phyloP scores from a whole-genome alignment of 2,329 filamentous ascomycete genomes.

The Trichoderma endophyticum region DNA sequence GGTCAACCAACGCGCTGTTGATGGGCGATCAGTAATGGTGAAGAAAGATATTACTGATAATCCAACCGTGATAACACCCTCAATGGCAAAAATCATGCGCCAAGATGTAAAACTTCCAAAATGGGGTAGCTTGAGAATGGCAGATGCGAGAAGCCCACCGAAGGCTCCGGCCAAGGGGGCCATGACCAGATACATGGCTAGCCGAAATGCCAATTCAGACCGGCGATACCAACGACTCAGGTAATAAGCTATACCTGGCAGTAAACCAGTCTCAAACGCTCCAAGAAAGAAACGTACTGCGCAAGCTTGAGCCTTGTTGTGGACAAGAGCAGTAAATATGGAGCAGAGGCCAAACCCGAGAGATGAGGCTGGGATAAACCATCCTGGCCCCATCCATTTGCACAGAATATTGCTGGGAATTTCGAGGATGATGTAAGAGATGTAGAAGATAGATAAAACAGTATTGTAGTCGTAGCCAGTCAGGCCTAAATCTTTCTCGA shows the following conservation, averaged over 20 bases:
- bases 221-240: background rate
- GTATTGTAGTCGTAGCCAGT: background rate
- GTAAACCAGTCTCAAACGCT: background rate
- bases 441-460: background rate
- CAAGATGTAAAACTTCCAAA: constrained; percentile 57
- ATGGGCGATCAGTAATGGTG: constrained; percentile 66
- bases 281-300: background rate
- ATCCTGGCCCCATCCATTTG: background rate
- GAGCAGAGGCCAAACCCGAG: background rate
- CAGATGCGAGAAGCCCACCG: constrained; percentile 63
- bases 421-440: background rate
- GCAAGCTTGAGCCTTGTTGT: background rate
- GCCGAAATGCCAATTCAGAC: background rate
- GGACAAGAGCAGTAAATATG: background rate
- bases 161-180: constrained; percentile 68
- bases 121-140: constrained; percentile 58
- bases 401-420: background rate
- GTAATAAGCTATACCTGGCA: background rate
- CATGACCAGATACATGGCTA: constrained; percentile 30
- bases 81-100: constrained; percentile 69
- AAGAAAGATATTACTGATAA: constrained; percentile 58
- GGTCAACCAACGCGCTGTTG: constrained; percentile 59
- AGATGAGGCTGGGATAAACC: background rate
- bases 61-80: constrained; percentile 58
- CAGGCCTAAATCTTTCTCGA: background rate